Evolutionary conservation across 108 stramenopile genomes (phyloP), one percentile per base, ranked within the genome.

Genomic region (Stephanodiscus triporus): DNA sequence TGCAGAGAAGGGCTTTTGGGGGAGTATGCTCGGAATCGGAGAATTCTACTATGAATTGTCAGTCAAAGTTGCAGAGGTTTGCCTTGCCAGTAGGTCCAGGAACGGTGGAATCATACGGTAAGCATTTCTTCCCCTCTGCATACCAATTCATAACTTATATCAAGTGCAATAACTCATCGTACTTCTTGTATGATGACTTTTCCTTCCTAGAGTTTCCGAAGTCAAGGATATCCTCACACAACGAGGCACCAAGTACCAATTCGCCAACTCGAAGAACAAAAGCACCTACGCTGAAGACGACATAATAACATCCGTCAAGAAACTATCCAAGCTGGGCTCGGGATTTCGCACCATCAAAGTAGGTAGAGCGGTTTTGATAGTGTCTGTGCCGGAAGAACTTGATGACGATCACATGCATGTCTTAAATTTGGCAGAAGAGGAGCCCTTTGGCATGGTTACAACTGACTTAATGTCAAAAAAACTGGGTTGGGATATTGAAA

Each of bases 11-110:
- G 71, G 80, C 13, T 93, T 96, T 71, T 96, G 94, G 94, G 84
- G 80, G 14, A 60, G 42, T 43, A 53, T 86, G 50, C 69, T 88
- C 40, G 87, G 84, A 19, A 83, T 88, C 53, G 98, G 98, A 4
- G 96, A 98, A 63, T 99, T 97, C 73, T 99, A 98, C 84, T 98
- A 97, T 84, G 98, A 99, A 75, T 82, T 99, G n/a, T 89, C 96
- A 23, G 95, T 98, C 47, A 98, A 99, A 74, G 96, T 98, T 32
- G 92, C 96, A 1, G 97, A 99, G 70, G 89, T 95, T 13, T 96
- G 98, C 66, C 72, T 96, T 47, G 91, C 95, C 9, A 96, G 94
- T 56, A 72, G 96, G 48, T 70, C 88, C 4, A 70, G 85, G 16
- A 99, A 99, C 81, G 99, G 99, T 55, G 99, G 98, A 1, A 94